Conservation (phyloP, 2,329 filamentous ascomycete species). For the Fusarium pseudocircinatum region DNA sequence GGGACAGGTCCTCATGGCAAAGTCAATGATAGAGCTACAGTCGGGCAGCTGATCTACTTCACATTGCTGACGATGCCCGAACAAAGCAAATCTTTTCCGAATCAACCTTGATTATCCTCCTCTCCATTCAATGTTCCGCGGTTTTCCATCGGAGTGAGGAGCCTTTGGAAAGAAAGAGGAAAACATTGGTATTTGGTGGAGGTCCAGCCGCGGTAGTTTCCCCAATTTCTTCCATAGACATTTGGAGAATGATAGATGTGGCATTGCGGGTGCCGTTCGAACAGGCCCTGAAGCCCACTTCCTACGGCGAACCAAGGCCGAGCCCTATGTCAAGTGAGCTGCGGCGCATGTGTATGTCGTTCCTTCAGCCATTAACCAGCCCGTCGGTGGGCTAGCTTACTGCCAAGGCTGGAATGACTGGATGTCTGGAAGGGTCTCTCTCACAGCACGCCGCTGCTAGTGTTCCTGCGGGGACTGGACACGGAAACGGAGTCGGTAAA, state of each 20-base stretch:
- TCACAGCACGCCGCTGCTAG: slow-evolving; percentile 12
- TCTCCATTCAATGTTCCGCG: slow-evolving; percentile 4
- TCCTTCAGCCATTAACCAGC: slow-evolving; percentile 33
- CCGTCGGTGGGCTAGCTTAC: slow-evolving; percentile 29
- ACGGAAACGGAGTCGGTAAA: slow-evolving; percentile 23
- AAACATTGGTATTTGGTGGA: slow-evolving; percentile 14
- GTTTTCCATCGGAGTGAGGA: not conserved
- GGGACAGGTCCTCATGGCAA: slow-evolving; percentile 1
- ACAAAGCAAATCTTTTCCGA: slow-evolving; percentile 19
- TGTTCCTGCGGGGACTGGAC: slow-evolving; percentile 13
- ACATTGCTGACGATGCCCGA: slow-evolving; percentile 33
- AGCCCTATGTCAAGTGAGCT: slow-evolving; percentile 46
- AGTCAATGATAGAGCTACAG: slow-evolving; percentile 12
- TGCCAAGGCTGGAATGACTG: slow-evolving; percentile 13
- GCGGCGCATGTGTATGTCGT: slow-evolving; percentile 45
- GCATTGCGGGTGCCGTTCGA: slow-evolving; percentile 34
- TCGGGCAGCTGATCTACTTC: slow-evolving; percentile 2
- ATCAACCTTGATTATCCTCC: not conserved
- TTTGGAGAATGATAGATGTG: slow-evolving; percentile 37
- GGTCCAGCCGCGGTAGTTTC: slow-evolving; percentile 15
- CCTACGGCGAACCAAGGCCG: slow-evolving; percentile 32
- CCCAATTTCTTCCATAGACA: slow-evolving; percentile 34
- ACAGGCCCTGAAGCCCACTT: slow-evolving; percentile 36
- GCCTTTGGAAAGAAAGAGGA: not conserved
- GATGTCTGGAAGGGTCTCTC: slow-evolving; percentile 10